These are phyloP conservation scores for Jatropha multifida DNA, from an alignment of 441 rosid genomes.

Conservation along the genomic window DNA sequence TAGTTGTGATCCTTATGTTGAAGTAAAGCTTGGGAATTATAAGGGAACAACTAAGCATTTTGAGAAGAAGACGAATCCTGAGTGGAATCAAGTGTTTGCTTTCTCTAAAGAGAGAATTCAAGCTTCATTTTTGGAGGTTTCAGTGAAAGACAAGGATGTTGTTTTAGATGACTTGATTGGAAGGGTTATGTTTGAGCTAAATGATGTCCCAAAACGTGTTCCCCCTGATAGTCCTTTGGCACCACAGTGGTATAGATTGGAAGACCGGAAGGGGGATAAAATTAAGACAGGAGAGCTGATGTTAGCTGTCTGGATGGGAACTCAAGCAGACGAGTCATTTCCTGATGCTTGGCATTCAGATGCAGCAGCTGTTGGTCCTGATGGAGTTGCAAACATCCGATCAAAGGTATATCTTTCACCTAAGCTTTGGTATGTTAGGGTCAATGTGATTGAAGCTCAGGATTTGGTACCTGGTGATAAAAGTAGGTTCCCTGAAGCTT, in stretches of 20 bases:
- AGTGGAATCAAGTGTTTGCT: conserved; percentile 90
- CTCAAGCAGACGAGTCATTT: conserved; percentile 89
- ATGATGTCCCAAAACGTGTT: conserved; percentile 75
- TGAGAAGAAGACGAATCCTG: conserved; percentile 86
- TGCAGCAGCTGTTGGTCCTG: conserved; percentile 66
- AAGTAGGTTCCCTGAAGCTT: conserved; percentile 62
- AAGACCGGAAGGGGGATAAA: conserved; percentile 65
- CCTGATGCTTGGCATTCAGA: conserved; percentile 93
- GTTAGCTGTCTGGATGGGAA: conserved; percentile 96
- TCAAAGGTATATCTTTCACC: conserved; percentile 91
- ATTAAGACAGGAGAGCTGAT: conserved; percentile 76
- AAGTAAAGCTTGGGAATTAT: conserved; percentile 90
- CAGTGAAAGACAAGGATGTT: conserved; percentile 81
- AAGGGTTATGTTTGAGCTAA: conserved; percentile 63
- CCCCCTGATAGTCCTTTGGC: conserved; percentile 97
- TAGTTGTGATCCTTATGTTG: conserved; percentile 84
- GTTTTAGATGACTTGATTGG: conserved; percentile 79
- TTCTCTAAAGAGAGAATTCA: conserved; percentile 92
- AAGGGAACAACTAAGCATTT: conserved; percentile 84
- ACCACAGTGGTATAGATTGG: conserved; percentile 92
- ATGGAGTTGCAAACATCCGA: conserved; percentile 56
- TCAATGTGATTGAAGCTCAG: conserved; percentile 86
- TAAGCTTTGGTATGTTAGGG: conserved; percentile 80
- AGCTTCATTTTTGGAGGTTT: conserved; percentile 75
- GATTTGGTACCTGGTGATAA: conserved; percentile 65